phyloP scores from a whole-genome alignment of 352 stramenopile genomes.

The Pythium vanterpoolii region DNA sequence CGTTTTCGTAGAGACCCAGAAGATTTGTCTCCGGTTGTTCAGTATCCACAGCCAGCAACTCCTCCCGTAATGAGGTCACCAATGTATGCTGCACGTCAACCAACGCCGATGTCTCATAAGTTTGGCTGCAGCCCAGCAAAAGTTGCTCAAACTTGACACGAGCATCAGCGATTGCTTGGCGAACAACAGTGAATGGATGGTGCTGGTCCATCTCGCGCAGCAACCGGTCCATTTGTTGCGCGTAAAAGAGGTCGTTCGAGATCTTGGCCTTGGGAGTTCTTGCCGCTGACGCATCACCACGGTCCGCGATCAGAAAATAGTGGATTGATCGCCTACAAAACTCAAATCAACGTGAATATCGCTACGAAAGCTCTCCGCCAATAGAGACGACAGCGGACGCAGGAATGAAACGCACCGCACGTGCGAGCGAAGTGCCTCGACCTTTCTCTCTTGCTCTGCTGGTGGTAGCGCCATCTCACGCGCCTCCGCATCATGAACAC shows the following conservation, averaged over 20 bases:
- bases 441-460: not conserved
- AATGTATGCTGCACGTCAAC: not conserved
- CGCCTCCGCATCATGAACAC: constrained; percentile 8
- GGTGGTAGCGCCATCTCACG: not conserved
- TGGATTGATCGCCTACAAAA: constrained; percentile 23
- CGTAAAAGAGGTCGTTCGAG: constrained; percentile 33
- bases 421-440: constrained; percentile 1
- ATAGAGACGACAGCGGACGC: not conserved
- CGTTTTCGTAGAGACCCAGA: constrained; percentile 37
- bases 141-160: constrained; percentile 28
- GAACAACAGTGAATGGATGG: constrained; percentile 28
- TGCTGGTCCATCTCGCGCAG: constrained; percentile 28
- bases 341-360: not conserved
- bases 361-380: not conserved
- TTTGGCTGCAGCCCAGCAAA: not conserved
- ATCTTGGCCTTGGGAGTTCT: constrained; percentile 18
- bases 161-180: constrained; percentile 19
- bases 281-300: not conserved
- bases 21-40: constrained; percentile 3
- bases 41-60: not conserved
- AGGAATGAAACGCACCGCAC: constrained; percentile 10
- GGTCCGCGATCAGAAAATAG: constrained; percentile 25
- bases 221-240: constrained; percentile 40
- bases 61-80: not conserved
- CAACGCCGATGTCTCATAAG: not conserved